Percentiles rank a stretch among this genome's conserved stretches.
These are phyloP conservation scores for Candida nonsorbophila DNA, from an alignment of 805 yeast species.

Conservation along the genomic window DNA sequence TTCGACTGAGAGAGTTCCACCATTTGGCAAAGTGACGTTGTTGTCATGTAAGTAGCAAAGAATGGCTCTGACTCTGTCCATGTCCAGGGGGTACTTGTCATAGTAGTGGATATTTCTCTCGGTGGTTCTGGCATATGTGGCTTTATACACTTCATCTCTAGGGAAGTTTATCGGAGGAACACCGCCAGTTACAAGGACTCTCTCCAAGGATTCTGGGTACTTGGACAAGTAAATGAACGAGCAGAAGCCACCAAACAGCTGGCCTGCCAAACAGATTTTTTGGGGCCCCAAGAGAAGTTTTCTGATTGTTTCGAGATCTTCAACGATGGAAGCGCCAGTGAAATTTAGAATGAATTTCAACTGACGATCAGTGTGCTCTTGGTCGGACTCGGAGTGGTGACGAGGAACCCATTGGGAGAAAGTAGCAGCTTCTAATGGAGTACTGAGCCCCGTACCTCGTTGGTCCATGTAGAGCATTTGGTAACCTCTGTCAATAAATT, in stretches of 20 bases:
- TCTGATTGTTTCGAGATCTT: conserved; percentile 46
- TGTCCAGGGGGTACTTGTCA: conserved; percentile 44
- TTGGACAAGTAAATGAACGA: conserved; percentile 44
- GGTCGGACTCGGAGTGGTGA: conserved; percentile 10
- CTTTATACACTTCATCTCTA: conserved; percentile 45
- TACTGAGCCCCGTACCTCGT: conserved; percentile 56
- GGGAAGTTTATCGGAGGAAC: conserved; percentile 46
- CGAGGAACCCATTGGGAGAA: conserved; percentile 13
- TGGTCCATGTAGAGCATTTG: conserved; percentile 48
- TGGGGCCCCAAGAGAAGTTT: conserved; percentile 22
- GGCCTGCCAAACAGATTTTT: conserved; percentile 52
- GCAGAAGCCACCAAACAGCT: conserved; percentile 54
- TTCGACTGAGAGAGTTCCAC: conserved; percentile 44
- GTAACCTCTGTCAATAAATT: conserved; percentile 35
- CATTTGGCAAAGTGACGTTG: conserved; percentile 40
- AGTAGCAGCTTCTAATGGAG: conserved; percentile 35
- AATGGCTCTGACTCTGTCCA: conserved; percentile 29
- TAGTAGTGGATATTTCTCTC: conserved; percentile 47
- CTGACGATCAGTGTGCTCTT: conserved; percentile 15
- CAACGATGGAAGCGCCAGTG: conserved; percentile 49
- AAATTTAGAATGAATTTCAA: conserved; percentile 39
- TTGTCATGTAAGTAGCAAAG: conserved; percentile 24
- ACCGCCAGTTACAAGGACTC: conserved; percentile 51
- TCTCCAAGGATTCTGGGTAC: conserved; percentile 35
- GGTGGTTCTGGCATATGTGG: conserved; percentile 41